Base-by-base conservation (phyloP, 106 monocot species). In the Posidonia australis region DNA sequence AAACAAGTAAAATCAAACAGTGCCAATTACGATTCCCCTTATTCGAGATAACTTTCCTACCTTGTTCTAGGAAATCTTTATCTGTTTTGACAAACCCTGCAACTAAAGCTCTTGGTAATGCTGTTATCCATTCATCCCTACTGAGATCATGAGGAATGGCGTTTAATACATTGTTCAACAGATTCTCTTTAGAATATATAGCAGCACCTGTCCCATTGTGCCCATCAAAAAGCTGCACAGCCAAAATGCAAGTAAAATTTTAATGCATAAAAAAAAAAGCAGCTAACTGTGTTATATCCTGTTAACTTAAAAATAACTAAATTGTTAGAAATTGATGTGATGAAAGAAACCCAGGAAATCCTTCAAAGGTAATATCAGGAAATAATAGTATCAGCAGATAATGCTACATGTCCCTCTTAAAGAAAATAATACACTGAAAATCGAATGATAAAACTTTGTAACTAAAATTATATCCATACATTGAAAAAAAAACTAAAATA, bases 41-140 rank as follows among this genome's bases (percentile, higher is more conserved):
- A 12, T 9, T 22, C 30, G 26, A 14, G 26, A 58, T 13, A 31
- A 42, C 28, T 16, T 19, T 43, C 11, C 21, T 74, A 90, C 94
- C 94, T 86, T 86, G 65, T 24, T 75, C 71, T 66, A 81, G 83
- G 69, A 94, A 90, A 56, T 94, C 94, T 78, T 90, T 94, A 70
- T 94, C 94, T 46, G 94, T 94, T 78, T 90, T 94, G 16, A 94
- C 90, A 77, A 94, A 94, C 17, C 90, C 86, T 47, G 94, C 86
- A 74, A 94, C 94, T 52, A 89, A 23, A 69, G 94, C 94, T 67
- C 89, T 83, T 58, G 94, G 94, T 46, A 94, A 62, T 68, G 94
- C 94, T 21, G 90, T 72, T 45, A 90, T 53, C 94, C 94, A 94
- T 59, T 94, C 86, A 26, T 94, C 94, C 63, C 86, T 81, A 52